Percentiles rank a stretch among this genome's conserved stretches.
Conservation (phyloP, 116 monocot species). For the Dioscorea cayenensis region DNA sequence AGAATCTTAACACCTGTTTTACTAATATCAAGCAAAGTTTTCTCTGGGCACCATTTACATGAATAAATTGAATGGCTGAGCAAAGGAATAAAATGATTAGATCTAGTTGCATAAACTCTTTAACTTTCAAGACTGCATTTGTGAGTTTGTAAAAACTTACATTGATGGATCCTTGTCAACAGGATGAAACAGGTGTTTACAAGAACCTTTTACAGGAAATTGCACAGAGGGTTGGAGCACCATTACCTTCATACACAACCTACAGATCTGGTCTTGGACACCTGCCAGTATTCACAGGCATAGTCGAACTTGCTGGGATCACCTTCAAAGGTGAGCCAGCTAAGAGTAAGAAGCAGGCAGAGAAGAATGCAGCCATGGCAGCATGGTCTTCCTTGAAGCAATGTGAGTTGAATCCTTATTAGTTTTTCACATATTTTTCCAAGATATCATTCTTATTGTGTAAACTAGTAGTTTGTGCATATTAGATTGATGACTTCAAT, state of each 20-base stretch:
- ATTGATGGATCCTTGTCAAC: constrained; percentile 1
- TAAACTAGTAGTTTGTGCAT: neutral
- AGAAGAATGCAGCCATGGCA: constrained; percentile 91
- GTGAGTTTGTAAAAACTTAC: neutral
- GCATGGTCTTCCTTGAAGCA: constrained; percentile 89
- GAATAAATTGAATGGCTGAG: too few relatives aligned
- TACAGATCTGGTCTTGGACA: constrained; percentile 88
- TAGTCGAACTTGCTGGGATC: constrained; percentile 89
- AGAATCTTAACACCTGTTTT: too few relatives aligned
- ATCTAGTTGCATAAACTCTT: neutral
- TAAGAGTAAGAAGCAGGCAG: constrained; percentile 96
- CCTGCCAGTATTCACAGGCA: constrained; percentile 87
- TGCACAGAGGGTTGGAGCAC: constrained; percentile 84
- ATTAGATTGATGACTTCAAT: neutral
- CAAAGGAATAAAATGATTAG: too few relatives aligned
- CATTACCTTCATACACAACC: constrained; percentile 82
- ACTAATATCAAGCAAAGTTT: too few relatives aligned
- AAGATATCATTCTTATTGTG: too few relatives aligned
- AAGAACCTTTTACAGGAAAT: constrained; percentile 97
- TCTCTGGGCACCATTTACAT: too few relatives aligned
- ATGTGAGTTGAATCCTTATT: constrained; percentile 37
- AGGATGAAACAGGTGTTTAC: constrained; percentile 99
- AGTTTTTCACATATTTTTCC: neutral
- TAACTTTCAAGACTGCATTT: neutral
- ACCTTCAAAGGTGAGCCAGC: constrained; percentile 89